Evolutionary conservation across 768 basidiomycete species (phyloP).

Genomic region (Pleurotus tuber-regium): DNA sequence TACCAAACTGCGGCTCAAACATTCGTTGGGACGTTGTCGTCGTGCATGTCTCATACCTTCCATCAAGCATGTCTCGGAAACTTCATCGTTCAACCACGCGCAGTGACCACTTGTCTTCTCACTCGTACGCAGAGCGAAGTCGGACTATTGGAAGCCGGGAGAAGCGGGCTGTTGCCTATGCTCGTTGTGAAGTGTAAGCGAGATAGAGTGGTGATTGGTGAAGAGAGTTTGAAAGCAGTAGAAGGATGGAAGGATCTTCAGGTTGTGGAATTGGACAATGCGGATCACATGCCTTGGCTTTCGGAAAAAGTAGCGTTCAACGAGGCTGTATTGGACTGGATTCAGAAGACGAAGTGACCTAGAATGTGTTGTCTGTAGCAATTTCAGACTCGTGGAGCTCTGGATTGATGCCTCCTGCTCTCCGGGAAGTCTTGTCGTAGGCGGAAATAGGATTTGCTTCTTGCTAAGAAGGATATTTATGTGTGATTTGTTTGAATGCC

Average conservation of each 20-base stretch:
- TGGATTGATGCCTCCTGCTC: too few relatives aligned
- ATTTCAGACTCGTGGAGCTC: too few relatives aligned
- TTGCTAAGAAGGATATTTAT: too few relatives aligned
- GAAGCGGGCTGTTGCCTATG: constrained; percentile 21
- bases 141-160: constrained; percentile 22
- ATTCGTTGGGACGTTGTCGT: constrained; percentile 18
- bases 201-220: constrained; percentile 22
- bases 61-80: constrained; percentile 21
- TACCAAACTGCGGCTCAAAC: constrained; percentile 21
- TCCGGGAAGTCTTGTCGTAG: too few relatives aligned
- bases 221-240: constrained; percentile 20
- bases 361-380: too few relatives aligned
- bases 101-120: constrained; percentile 18
- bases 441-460: too few relatives aligned
- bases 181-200: constrained; percentile 23
- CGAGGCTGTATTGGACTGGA: background rate
- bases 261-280: constrained; percentile 22
- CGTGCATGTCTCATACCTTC: background rate
- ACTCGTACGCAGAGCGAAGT: constrained; percentile 22
- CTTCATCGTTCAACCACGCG: constrained; percentile 24
- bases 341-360: too few relatives aligned
- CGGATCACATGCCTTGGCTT: constrained; percentile 29
- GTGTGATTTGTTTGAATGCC: too few relatives aligned
- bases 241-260: constrained; percentile 23
- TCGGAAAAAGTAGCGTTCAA: background rate